Evolutionary conservation across 2,329 filamentous ascomycete species (phyloP).

Genomic region (Arachnomyces sp.): DNA sequence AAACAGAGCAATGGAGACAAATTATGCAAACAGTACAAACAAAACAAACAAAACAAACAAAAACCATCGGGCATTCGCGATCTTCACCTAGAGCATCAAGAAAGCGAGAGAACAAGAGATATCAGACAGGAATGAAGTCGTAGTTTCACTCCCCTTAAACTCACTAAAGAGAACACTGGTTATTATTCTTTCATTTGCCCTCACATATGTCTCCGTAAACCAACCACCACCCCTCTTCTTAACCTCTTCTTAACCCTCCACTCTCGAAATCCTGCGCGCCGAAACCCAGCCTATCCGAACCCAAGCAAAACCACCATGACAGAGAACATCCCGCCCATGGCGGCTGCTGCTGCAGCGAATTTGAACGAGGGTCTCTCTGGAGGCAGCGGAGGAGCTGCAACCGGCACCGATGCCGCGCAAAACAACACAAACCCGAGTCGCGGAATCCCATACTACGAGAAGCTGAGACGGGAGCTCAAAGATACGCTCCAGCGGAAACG

Average conservation of each 20-base stretch:
- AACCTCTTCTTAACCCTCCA: not conserved
- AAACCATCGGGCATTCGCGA: not conserved
- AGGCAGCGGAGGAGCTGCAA: slow-evolving; percentile 12
- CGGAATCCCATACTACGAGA: slow-evolving; percentile 62
- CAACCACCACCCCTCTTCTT: not conserved
- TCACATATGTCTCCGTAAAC: not conserved
- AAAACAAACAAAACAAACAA: slow-evolving; percentile 1
- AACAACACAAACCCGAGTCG: slow-evolving; percentile 28
- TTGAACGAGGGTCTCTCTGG: slow-evolving; percentile 3
- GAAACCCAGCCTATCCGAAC: not conserved
- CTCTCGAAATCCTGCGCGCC: not conserved
- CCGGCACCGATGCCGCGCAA: slow-evolving; percentile 4
- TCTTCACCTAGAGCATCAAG: no score
- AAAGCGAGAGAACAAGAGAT: no score
- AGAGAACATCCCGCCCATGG: slow-evolving; percentile 32
- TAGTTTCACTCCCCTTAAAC: no score
- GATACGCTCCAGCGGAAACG: slow-evolving; percentile 61
- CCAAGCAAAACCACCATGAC: slow-evolving; percentile 24
- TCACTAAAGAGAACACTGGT: no score
- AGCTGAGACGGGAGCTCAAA: slow-evolving; percentile 59
- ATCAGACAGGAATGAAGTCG: no score
- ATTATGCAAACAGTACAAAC: slow-evolving; percentile 32
- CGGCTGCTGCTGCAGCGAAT: slow-evolving; percentile 13
- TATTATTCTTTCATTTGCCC: no score
- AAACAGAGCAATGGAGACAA: no score